Evolutionary conservation across 2,329 filamentous ascomycete species (phyloP).

Genomic region (Aspergillus niger): DNA sequence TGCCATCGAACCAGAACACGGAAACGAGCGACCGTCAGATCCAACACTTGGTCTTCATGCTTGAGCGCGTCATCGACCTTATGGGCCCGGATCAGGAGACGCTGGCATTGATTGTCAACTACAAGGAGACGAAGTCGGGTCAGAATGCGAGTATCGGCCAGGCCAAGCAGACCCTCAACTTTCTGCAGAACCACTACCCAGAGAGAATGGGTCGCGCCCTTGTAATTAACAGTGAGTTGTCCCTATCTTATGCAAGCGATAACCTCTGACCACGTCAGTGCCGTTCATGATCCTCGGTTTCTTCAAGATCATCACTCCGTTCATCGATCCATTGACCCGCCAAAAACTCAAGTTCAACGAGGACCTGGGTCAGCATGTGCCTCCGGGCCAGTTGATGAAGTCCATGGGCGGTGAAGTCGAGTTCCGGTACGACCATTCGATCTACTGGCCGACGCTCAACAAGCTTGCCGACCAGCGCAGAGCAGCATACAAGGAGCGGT

Average conservation of each 20-base stretch:
- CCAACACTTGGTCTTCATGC: constrained; percentile 93
- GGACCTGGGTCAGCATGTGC: constrained; percentile 79
- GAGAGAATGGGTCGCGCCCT: constrained; percentile 86
- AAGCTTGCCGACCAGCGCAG: constrained; percentile 68
- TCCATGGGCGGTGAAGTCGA: constrained; percentile 76
- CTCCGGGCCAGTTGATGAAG: constrained; percentile 78
- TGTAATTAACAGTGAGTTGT: constrained; percentile 75
- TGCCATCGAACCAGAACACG: constrained; percentile 90
- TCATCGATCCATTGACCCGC: constrained; percentile 91
- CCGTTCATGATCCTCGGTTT: constrained; percentile 91
- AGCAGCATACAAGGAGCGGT: constrained; percentile 66
- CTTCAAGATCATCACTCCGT: constrained; percentile 93
- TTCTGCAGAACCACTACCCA: constrained; percentile 94
- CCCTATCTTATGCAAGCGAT: background rate
- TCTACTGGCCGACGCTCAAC: constrained; percentile 86
- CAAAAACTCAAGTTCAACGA: constrained; percentile 99
- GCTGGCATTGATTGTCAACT: constrained; percentile 85
- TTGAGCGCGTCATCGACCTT: constrained; percentile 84
- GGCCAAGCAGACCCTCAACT: constrained; percentile 80
- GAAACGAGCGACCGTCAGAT: constrained; percentile 82
- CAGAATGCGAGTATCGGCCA: constrained; percentile 75
- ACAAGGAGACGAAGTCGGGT: constrained; percentile 74
- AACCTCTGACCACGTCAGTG: constrained; percentile 53
- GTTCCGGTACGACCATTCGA: constrained; percentile 86
- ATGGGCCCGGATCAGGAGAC: constrained; percentile 87